These are phyloP conservation scores for Sonneratia caseolaris DNA, from an alignment of 345 rosid species.

Conservation along the genomic window DNA sequence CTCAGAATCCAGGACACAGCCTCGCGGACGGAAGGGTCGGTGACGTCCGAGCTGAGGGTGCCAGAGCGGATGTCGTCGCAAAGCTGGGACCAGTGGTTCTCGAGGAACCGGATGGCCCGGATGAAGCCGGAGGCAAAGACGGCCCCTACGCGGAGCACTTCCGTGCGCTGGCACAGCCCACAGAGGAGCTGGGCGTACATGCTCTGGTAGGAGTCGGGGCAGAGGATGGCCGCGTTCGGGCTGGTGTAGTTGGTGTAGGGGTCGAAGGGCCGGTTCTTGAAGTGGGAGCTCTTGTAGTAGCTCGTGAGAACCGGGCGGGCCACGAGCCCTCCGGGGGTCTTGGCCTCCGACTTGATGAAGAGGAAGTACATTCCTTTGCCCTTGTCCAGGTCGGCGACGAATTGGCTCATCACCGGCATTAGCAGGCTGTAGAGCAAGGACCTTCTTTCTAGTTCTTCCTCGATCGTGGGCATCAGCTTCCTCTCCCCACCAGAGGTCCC, in stretches of 20 bases:
- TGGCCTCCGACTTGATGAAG: conserved; percentile 64
- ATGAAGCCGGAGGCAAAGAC: conserved; percentile 81
- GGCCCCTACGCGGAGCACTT: conserved; percentile 74
- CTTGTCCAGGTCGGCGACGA: conserved; percentile 53
- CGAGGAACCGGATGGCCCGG: conserved; percentile 65
- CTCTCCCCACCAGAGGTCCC: conserved; percentile 96
- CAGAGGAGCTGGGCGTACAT: conserved; percentile 78
- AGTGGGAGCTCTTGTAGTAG: conserved; percentile 63
- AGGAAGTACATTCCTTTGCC: conserved; percentile 78
- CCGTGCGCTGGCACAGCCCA: conserved; percentile 54
- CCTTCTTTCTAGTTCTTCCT: conserved; percentile 60
- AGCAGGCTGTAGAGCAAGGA: conserved; percentile 53
- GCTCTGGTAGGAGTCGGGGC: conserved; percentile 68
- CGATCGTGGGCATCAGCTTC: conserved; percentile 70
- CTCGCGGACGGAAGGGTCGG: conserved; percentile 44
- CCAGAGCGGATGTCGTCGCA: conserved; percentile 45
- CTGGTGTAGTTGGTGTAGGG: conserved; percentile 76
- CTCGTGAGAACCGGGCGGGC: conserved; percentile 71
- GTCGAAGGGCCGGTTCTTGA: conserved; percentile 52
- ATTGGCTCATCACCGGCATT: conserved; percentile 75
- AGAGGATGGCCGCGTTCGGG: conserved; percentile 70
- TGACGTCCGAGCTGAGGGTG: conserved; percentile 35
- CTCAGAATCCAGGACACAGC: conserved; percentile 51
- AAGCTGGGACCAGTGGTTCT: conserved; percentile 50
- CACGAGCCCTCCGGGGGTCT: conserved; percentile 58